phyloP scores from a whole-genome alignment of 768 basidiomycete genomes.

The Suillus hirtellus region DNA sequence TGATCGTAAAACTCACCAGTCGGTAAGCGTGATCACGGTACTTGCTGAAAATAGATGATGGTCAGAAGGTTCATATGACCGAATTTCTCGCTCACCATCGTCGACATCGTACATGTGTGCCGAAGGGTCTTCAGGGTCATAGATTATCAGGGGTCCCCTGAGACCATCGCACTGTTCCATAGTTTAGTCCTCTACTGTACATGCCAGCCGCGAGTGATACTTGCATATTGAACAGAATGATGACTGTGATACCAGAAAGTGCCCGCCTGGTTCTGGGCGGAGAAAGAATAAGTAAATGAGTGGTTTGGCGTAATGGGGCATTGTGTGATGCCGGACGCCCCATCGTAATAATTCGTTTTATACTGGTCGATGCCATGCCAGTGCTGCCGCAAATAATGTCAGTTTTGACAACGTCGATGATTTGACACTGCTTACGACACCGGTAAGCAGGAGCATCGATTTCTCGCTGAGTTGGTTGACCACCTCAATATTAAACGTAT shows the following conservation, averaged over 20 bases:
- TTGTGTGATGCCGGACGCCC: conserved; percentile 36
- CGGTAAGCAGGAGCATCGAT: conserved; percentile 47
- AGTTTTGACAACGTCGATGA: neutral
- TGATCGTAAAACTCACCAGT: conserved; percentile 27
- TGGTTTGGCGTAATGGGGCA: conserved; percentile 27
- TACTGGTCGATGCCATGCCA: conserved; percentile 56
- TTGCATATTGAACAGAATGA: conserved; percentile 38
- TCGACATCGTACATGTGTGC: conserved; percentile 42
- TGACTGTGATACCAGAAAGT: conserved; percentile 40
- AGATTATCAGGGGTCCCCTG: conserved; percentile 36
- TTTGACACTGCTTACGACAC: conserved; percentile 40
- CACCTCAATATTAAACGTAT: conserved; percentile 45
- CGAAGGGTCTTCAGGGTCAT: conserved; percentile 44
- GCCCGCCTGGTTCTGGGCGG: conserved; percentile 23
- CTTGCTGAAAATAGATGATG: conserved; percentile 19
- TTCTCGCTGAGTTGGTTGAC: conserved; percentile 45
- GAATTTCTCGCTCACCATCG: conserved; percentile 31
- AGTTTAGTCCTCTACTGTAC: neutral
- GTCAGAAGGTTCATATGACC: neutral
- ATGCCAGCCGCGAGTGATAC: neutral
- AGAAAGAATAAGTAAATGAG: conserved; percentile 27
- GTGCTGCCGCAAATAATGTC: conserved; percentile 36
- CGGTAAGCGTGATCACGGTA: conserved; percentile 46
- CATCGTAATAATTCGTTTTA: conserved; percentile 46
- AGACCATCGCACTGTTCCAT: conserved; percentile 22